Base-by-base conservation (phyloP, 805 yeast genomes). In the Lachancea sp. region DNA sequence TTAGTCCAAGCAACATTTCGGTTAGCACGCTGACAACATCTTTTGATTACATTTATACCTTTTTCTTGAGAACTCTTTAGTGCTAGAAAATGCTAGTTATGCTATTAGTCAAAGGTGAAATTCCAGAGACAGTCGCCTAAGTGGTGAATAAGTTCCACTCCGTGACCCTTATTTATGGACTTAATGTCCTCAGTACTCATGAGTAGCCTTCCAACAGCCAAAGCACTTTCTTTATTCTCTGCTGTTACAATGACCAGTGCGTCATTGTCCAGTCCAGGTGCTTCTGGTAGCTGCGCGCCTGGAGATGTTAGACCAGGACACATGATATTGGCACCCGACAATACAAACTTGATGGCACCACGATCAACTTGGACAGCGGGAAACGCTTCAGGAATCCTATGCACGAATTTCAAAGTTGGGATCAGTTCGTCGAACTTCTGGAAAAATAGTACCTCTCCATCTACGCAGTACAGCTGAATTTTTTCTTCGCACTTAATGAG, bases 281-380 rank as follows among this genome's bases (percentile, higher is more conserved):
- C 80, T 18, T 80, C 89, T 16, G 96, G 96, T 45, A 88, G 68
- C 40, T 66, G 64, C 16, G 95, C 96, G 30, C 96, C 96, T 2
- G 81, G 72, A 15, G 92, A 79, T 0, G 96, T 87, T 48, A 87
- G 71, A 15, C 96, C 96, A 3, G 96, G 96, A 64, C 96, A 89
- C 97, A 89, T 89, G 55, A 89, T 84, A 56, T 89, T 89, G 21
- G 97, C 96, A 42, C 97, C 97, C 3, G 95, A 82, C n/a, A 89
- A 67, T 19, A 89, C 92, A 56, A 89, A 89, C 63, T 89, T 89
- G 60, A 89, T 89, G 38, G 97, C 97, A 43, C 97, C 97, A 59
- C 96, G 74, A 56, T 89, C 97, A 9, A 90, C 97, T 57, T 80
- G 84, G 32, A 89, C 94, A 25, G 75, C 67, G 17, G 96, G 96